These are phyloP conservation scores for Torulaspora pretoriensis DNA, from an alignment of 1,139 yeast species.

Conservation along the genomic window DNA sequence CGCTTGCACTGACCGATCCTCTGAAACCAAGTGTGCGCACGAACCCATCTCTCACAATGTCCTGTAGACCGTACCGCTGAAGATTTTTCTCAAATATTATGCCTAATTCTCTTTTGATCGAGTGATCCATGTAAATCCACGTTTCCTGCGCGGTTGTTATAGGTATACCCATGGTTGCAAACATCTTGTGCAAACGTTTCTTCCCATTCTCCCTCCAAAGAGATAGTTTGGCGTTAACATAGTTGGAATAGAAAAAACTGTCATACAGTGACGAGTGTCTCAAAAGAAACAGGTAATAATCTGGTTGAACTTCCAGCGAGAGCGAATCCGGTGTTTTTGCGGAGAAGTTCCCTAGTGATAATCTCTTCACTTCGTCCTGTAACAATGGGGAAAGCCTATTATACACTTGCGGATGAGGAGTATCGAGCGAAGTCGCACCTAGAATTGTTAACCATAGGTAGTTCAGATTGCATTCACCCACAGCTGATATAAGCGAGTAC, in stretches of 20 bases:
- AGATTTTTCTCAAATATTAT: constrained; percentile 65
- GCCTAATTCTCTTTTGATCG: constrained; percentile 69
- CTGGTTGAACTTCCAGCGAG: constrained; percentile 66
- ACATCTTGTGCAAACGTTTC: constrained; percentile 78
- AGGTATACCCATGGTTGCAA: constrained; percentile 95
- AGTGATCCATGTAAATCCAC: constrained; percentile 87
- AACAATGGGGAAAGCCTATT: constrained; percentile 66
- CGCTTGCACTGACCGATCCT: constrained; percentile 87
- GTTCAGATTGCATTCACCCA: constrained; percentile 72
- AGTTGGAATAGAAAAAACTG: constrained; percentile 83
- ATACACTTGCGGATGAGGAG: constrained; percentile 72
- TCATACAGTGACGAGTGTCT: constrained; percentile 95
- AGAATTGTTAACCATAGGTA: constrained; percentile 83
- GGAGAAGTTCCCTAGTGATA: constrained; percentile 41
- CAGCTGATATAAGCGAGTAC: constrained; percentile 71
- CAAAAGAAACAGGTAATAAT: constrained; percentile 77
- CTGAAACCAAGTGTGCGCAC: constrained; percentile 80
- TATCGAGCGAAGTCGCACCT: constrained; percentile 81
- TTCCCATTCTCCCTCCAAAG: constrained; percentile 92
- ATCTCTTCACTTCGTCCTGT: constrained; percentile 77
- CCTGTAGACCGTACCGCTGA: constrained; percentile 76
- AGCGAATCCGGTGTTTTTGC: constrained; percentile 53
- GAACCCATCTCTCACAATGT: constrained; percentile 80
- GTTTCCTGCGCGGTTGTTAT: constrained; percentile 82
- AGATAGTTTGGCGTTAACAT: constrained; percentile 79